Conservation (phyloP, 2,329 filamentous ascomycete genomes). For the Fusarium foetens region DNA sequence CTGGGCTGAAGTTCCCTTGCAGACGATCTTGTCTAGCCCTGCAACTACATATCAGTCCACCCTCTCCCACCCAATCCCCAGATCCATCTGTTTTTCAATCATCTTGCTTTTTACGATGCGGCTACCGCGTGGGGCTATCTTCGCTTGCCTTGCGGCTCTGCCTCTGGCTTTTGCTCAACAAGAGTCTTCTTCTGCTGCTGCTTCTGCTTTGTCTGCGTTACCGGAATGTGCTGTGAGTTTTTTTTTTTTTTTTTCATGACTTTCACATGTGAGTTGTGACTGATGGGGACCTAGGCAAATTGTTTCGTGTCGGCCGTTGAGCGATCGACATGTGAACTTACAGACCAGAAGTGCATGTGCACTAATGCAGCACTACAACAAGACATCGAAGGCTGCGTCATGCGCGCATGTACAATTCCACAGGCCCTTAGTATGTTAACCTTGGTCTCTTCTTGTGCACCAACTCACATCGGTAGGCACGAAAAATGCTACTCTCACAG, state of each 20-base stretch:
- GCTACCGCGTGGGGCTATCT: conserved; percentile 6
- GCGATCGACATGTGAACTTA: conserved; percentile 42
- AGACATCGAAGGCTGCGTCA: conserved; percentile 44
- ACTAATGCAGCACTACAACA: conserved; percentile 41
- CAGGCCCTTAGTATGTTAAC: conserved; percentile 47
- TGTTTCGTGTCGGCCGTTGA: conserved; percentile 43
- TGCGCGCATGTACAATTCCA: conserved; percentile 44
- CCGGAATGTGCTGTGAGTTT: conserved; percentile 49
- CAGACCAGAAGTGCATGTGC: conserved; percentile 48
- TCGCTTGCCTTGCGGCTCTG: conserved; percentile 17
- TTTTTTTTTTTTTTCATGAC: fast-evolving
- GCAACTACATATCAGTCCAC: conserved; percentile 1
- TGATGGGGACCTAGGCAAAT: conserved; percentile 33
- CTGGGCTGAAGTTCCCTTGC: not conserved
- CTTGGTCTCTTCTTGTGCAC: not conserved
- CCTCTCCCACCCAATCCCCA: not conserved
- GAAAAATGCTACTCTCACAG: conserved; percentile 42
- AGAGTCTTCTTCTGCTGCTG: not conserved
- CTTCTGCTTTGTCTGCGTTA: conserved; percentile 30
- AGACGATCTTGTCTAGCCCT: not conserved
- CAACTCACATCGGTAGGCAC: conserved; percentile 31
- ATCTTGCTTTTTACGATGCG: conserved; percentile 3
- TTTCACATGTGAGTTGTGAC: not conserved
- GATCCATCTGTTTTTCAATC: not conserved
- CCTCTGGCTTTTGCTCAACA: conserved; percentile 7